A percentile compares a stretch with the other conserved stretches of the same genome.
Conservation (phyloP, 192 early-diverging fungal species). For the Podochytrium sp. region DNA sequence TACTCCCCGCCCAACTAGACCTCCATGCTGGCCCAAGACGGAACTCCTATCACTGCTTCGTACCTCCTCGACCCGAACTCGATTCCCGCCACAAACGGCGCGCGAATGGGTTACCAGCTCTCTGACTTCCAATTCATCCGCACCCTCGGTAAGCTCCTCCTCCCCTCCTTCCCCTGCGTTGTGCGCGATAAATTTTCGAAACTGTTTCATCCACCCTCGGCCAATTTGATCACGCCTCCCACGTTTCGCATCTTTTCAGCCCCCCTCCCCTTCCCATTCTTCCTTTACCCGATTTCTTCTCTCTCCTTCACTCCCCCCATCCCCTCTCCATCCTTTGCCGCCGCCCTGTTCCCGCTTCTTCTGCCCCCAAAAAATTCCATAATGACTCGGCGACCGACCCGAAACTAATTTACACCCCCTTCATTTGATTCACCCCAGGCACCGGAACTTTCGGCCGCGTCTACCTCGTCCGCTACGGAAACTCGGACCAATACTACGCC, state of each 20-base stretch:
- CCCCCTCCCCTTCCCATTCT: background rate
- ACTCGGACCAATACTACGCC: constrained; percentile 81
- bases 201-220: background rate
- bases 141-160: constrained; percentile 46
- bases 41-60: constrained; percentile 12
- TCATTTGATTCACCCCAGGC: constrained; percentile 52
- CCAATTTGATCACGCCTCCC: background rate
- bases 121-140: constrained; percentile 54
- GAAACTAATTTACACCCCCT: background rate
- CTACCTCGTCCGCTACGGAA: constrained; percentile 83
- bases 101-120: constrained; percentile 46
- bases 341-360: background rate
- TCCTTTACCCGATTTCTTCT: background rate
- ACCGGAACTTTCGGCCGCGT: constrained; percentile 98
- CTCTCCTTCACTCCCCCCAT: background rate
- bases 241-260: background rate
- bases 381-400: background rate
- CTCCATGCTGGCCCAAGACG: constrained; percentile 4
- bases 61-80: constrained; percentile 3
- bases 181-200: no score
- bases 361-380: background rate
- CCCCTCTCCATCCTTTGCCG: background rate
- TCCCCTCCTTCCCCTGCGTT: background rate
- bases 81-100: constrained; percentile 44
- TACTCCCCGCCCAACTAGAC: background rate